These are phyloP conservation scores for Dacryopinax spathularia DNA, from an alignment of 768 basidiomycete species.

Conservation along the genomic window DNA sequence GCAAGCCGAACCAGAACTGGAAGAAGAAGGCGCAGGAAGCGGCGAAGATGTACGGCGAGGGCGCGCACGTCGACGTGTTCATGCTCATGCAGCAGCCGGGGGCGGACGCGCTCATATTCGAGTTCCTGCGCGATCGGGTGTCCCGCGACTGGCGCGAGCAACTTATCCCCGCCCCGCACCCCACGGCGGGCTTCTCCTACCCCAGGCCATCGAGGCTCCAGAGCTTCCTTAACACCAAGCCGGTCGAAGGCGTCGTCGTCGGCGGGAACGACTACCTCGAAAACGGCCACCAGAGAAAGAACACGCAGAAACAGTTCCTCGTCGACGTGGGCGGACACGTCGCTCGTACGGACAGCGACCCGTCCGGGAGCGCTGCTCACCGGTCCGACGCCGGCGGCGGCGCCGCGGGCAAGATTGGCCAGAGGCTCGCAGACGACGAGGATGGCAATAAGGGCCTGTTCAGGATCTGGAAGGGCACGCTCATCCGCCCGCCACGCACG, in stretches of 20 bases:
- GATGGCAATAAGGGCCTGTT: background rate
- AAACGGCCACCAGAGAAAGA: background rate
- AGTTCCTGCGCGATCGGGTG: background rate
- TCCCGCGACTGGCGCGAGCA: background rate
- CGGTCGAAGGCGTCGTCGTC: background rate
- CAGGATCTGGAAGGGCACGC: background rate
- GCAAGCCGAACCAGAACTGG: background rate
- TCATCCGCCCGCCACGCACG: background rate
- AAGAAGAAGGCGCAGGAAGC: conserved; percentile 1
- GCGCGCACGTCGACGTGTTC: conserved; percentile 16
- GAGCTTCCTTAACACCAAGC: background rate
- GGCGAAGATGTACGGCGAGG: conserved; percentile 10
- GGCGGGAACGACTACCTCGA: background rate
- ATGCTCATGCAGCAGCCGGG: background rate
- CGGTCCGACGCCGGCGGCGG: background rate
- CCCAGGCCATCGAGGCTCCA: background rate
- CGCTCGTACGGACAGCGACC: background rate
- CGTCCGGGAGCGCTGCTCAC: background rate
- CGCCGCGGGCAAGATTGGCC: background rate
- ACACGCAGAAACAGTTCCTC: background rate
- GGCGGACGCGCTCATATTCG: background rate
- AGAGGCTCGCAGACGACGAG: background rate
- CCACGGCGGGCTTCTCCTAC: background rate
- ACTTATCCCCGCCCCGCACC: background rate
- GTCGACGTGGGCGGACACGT: background rate